Percentiles rank a stretch among this genome's conserved stretches.
phyloP scores from a whole-genome alignment of 2,329 filamentous ascomycete species.

The Leptographium galeiforme region DNA sequence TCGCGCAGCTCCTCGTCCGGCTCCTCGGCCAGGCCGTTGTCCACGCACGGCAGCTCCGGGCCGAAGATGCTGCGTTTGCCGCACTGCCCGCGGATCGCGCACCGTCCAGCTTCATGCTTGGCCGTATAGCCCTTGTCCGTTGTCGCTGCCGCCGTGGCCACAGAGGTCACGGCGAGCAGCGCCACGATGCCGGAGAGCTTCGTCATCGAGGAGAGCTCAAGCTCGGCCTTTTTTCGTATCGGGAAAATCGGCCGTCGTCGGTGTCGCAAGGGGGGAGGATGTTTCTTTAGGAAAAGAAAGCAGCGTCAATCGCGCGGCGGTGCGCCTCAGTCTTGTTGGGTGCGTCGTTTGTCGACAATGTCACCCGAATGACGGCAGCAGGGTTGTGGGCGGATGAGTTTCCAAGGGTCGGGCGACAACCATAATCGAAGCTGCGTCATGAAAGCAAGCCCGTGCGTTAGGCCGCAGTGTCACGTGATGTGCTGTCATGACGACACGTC shows the following conservation, averaged over 20 bases:
- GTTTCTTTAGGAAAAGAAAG: too few relatives aligned
- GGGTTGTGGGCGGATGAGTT: neutral
- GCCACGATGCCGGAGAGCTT: constrained; percentile 22
- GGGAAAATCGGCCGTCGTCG: neutral
- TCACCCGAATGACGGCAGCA: neutral
- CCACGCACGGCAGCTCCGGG: constrained; percentile 77
- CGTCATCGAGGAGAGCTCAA: constrained; percentile 18
- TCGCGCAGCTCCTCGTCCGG: constrained; percentile 60
- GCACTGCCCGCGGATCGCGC: constrained; percentile 82
- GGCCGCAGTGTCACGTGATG: neutral
- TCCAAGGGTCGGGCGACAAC: neutral
- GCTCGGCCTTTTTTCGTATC: neutral
- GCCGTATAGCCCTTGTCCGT: constrained; percentile 26
- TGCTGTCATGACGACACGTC: too few relatives aligned
- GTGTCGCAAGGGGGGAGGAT: too few relatives aligned
- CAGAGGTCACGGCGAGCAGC: constrained; percentile 18
- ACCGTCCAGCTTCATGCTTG: constrained; percentile 76
- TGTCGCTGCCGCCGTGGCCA: constrained; percentile 10
- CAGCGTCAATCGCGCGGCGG: too few relatives aligned
- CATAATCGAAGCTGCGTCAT: neutral
- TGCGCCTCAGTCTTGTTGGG: too few relatives aligned
- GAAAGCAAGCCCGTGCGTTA: neutral
- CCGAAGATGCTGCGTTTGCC: constrained; percentile 86
- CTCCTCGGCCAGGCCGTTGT: constrained; percentile 69
- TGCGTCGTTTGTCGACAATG: neutral